Percentiles rank a stretch among this genome's conserved stretches.
These are phyloP conservation scores for Nasturtium officinale DNA, from an alignment of 345 rosid genomes.

Conservation along the genomic window DNA sequence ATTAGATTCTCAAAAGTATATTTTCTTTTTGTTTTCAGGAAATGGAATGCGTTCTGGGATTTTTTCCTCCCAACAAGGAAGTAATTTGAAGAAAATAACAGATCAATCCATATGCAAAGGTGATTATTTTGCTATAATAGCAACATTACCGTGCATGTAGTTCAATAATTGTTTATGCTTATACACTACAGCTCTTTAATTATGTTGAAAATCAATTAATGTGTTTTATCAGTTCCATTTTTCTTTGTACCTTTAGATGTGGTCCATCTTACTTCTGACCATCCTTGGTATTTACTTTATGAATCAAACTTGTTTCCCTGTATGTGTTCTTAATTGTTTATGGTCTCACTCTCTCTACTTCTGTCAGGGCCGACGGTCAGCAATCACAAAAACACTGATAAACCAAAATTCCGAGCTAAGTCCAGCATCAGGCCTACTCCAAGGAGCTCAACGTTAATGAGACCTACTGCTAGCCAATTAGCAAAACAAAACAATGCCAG, in stretches of 20 bases:
- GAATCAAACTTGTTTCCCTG: too few relatives aligned
- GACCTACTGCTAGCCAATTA: slow-evolving; percentile 84
- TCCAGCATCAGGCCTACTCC: slow-evolving; percentile 48
- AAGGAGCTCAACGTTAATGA: slow-evolving; percentile 91
- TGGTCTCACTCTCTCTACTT: slow-evolving; percentile 25
- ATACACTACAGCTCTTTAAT: background rate
- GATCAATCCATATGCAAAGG: slow-evolving; percentile 20
- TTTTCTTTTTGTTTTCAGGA: slow-evolving; percentile 14
- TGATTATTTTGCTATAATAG: slow-evolving; percentile 14
- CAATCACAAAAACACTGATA: slow-evolving; percentile 45
- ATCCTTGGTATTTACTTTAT: background rate
- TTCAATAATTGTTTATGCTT: background rate
- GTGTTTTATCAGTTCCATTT: slow-evolving; percentile 1
- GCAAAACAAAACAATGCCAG: slow-evolving; percentile 82
- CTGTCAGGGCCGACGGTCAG: slow-evolving; percentile 53
- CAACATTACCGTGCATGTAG: slow-evolving; percentile 1
- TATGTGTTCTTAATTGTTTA: background rate
- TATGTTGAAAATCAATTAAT: background rate
- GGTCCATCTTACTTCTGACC: slow-evolving; percentile 17
- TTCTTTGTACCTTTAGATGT: slow-evolving; percentile 3
- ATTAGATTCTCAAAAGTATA: background rate
- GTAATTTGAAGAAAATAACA: slow-evolving; percentile 36
- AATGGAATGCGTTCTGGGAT: slow-evolving; percentile 41
- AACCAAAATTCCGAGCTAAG: slow-evolving; percentile 48
- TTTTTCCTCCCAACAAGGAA: slow-evolving; percentile 28